Evolutionary conservation across 2,329 filamentous ascomycete genomes (phyloP), one percentile per base, ranked within the genome.

Genomic region (Colletotrichum orbiculare): DNA sequence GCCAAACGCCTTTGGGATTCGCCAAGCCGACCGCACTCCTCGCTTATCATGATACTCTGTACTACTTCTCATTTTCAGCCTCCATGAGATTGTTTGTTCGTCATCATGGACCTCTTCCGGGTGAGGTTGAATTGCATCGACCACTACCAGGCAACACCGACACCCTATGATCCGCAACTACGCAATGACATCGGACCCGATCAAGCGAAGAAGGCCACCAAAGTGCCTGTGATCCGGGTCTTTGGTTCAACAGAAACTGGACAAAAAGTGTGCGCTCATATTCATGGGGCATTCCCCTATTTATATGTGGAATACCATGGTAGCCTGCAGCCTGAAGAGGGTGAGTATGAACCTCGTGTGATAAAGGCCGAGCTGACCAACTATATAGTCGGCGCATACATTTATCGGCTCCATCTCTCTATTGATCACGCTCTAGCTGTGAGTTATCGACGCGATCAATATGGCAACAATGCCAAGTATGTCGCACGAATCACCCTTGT

Each of bases 51-150:
- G 58, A 45, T 2, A 43, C n/a, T 34, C 11, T 9, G 6, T 25
- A 13, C 46, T 11, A 42, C 8, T 33, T 13, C 12, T 38, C 42
- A 8, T 13, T 45, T 15, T 42, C 33, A 42, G 38, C 55, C 55
- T 50, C 59, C 64, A 67, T 68, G 60, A 61, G 34, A 42, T 39
- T 53, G 39, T 3, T n/a, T 11, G 8, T 4, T 35, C 2, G 10
- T 7, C 45, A 68, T 66, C 69, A 81, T 81, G 90, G 90, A 93
- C 73, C 83, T 87, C 71, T 98, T 99, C 80, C 91, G 92, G 71
- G 89, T 99, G 75, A 91, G 94, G 72, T 83, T 99, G 74, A 97
- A 99, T 77, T 97, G 93, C 81, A 90, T 99, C 80, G 96, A 99
- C 79, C 90, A 96, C 77, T 99, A 98, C 77, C 94, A 97, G 79